Conservation (phyloP, 2,329 filamentous ascomycete genomes). For the Pseudopyricularia cyperi region DNA sequence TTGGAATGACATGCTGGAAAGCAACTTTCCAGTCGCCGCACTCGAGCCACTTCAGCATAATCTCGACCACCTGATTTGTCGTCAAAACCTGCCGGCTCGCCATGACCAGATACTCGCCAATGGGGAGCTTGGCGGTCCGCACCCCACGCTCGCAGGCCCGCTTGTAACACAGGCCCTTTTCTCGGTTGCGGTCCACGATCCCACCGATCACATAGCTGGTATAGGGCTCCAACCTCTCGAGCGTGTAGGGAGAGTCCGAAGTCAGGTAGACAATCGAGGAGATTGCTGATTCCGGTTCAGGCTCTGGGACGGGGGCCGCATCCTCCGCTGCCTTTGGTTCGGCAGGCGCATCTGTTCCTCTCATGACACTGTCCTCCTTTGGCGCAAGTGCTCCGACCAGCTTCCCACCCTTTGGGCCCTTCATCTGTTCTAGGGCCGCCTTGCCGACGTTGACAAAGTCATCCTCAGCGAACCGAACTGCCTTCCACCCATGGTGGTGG, state of each 20-base stretch:
- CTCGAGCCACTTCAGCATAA: constrained; percentile 90
- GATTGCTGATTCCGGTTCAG: constrained; percentile 17
- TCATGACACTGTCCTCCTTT: constrained; percentile 11
- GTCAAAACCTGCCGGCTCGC: constrained; percentile 72
- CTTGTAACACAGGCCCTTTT: constrained; percentile 89
- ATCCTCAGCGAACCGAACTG: constrained; percentile 57
- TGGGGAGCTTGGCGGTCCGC: constrained; percentile 81
- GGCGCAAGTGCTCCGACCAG: constrained; percentile 41
- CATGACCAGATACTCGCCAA: constrained; percentile 93
- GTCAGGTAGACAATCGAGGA: constrained; percentile 68
- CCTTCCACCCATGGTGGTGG: constrained; percentile 68
- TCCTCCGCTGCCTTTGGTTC: constrained; percentile 4
- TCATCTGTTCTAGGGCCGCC: constrained; percentile 57
- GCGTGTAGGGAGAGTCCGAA: constrained; percentile 76
- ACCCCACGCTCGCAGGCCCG: constrained; percentile 63
- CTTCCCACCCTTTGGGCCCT: constrained; percentile 35
- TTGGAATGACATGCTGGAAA: constrained; percentile 79
- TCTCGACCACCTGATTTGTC: constrained; percentile 93
- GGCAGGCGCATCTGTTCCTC: background rate
- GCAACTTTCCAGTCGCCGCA: constrained; percentile 82
- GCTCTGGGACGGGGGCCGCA: constrained; percentile 18
- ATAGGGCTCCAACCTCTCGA: constrained; percentile 73
- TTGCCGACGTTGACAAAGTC: constrained; percentile 61
- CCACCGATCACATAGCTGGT: constrained; percentile 90
- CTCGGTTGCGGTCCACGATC: constrained; percentile 87